Conservation (phyloP, 306 rosid species). For the Rubus idaeus region DNA sequence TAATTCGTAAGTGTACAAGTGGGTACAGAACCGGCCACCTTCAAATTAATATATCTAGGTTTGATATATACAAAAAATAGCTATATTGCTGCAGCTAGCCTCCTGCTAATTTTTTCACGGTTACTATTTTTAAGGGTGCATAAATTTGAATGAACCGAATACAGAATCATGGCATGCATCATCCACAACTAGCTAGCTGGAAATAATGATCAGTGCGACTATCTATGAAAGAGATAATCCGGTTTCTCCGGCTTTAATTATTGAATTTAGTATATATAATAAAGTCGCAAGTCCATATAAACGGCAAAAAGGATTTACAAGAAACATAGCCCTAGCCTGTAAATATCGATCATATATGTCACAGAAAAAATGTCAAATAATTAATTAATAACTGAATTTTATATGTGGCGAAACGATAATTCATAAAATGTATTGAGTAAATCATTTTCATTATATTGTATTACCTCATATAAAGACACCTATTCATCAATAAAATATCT, state of each 20-base stretch:
- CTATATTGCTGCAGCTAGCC: not conserved
- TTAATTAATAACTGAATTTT: too few relatives aligned
- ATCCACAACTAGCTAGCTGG: not conserved
- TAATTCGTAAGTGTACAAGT: not conserved
- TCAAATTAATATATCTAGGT: not conserved
- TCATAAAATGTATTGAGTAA: too few relatives aligned
- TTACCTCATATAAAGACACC: too few relatives aligned
- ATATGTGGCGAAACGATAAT: too few relatives aligned
- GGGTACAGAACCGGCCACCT: not conserved
- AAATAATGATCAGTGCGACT: not conserved
- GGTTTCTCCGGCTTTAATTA: not conserved
- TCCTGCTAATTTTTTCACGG: not conserved
- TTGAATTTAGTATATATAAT: not conserved
- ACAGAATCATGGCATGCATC: not conserved
- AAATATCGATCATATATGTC: too few relatives aligned
- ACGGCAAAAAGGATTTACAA: not conserved
- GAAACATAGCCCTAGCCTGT: too few relatives aligned
- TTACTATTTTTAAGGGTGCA: not conserved
- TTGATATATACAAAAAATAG: not conserved
- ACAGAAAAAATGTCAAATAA: too few relatives aligned
- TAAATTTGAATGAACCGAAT: not conserved
- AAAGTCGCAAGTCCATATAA: not conserved
- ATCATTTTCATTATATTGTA: too few relatives aligned
- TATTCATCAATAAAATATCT: too few relatives aligned
- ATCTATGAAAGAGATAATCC: not conserved